Evolutionary conservation across 805 yeast genomes (phyloP).

Genomic region (Candida krabiensis): DNA sequence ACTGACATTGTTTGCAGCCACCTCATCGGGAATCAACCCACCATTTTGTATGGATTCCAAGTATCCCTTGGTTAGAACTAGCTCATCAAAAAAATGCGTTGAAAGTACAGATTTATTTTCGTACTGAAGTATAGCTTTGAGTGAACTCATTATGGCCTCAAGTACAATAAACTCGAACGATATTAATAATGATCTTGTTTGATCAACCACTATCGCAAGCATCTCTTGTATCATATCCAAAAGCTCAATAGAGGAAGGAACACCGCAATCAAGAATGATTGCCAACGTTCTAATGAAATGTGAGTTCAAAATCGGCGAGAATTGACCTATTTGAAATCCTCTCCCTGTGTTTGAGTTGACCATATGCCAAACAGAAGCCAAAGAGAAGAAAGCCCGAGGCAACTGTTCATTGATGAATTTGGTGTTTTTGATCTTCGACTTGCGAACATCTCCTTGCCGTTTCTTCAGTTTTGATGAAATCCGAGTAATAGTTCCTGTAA

Average conservation of each 20-base stretch:
- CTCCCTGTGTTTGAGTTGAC: slow-evolving; percentile 36
- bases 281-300: slow-evolving; percentile 63
- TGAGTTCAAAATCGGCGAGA: slow-evolving; percentile 51
- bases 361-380: slow-evolving; percentile 47
- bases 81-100: slow-evolving; percentile 2
- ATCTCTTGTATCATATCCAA: slow-evolving; percentile 59
- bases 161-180: slow-evolving; percentile 10
- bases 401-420: slow-evolving; percentile 40
- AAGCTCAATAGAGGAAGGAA: slow-evolving; percentile 51
- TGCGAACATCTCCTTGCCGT: background rate
- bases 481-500: slow-evolving; percentile 43
- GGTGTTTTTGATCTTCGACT: slow-evolving; percentile 23
- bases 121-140: slow-evolving; percentile 6
- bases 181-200: slow-evolving; percentile 7
- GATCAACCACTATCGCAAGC: slow-evolving; percentile 32
- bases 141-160: slow-evolving; percentile 13
- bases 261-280: slow-evolving; percentile 55
- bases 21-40: slow-evolving; percentile 7
- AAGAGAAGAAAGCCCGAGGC: slow-evolving; percentile 51
- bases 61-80: slow-evolving; percentile 3
- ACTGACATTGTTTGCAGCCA: slow-evolving; percentile 5
- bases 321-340: slow-evolving; percentile 50
- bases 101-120: slow-evolving; percentile 2
- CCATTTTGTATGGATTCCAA: slow-evolving; percentile 5
- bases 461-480: slow-evolving; percentile 37